Evolutionary conservation across 768 basidiomycete species (phyloP).

Genomic region (Leccinum truebloodii): DNA sequence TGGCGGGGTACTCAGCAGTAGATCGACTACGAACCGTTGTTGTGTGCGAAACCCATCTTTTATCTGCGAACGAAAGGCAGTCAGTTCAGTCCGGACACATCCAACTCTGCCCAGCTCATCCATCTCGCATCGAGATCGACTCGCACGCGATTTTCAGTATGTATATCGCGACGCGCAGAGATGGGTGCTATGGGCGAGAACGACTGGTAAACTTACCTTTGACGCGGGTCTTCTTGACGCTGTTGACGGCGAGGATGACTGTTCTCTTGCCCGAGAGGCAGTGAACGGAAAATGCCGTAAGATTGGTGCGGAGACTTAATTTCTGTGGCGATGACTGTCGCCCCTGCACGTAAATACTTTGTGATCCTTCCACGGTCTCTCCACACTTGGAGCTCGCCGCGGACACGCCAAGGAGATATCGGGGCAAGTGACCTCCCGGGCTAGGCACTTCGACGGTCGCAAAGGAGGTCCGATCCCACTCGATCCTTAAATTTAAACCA

Average conservation of each 20-base stretch:
- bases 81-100: slow-evolving; percentile 26
- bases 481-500: neutral
- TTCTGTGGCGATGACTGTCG: neutral
- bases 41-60: slow-evolving; percentile 39
- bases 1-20: slow-evolving; percentile 28
- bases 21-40: slow-evolving; percentile 30
- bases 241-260: slow-evolving; percentile 24
- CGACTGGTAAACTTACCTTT: slow-evolving; percentile 30
- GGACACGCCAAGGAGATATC: neutral
- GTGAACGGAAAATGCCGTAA: slow-evolving; percentile 28
- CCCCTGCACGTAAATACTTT: neutral
- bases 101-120: slow-evolving; percentile 21
- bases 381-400: neutral
- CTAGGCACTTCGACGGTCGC: neutral
- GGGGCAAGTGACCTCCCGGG: neutral
- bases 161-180: neutral
- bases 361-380: too few relatives aligned
- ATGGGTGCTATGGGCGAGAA: slow-evolving; percentile 1
- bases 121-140: slow-evolving; percentile 14
- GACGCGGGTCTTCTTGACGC: slow-evolving; percentile 34
- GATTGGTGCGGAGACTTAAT: slow-evolving; percentile 33
- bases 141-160: slow-evolving; percentile 1
- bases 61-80: slow-evolving; percentile 24
- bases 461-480: neutral
- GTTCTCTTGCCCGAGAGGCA: neutral